A percentile compares a stretch with the other conserved stretches of the same genome.
phyloP scores from a whole-genome alignment of 495 filamentous ascomycete genomes.

The Staphylotrichum longicolle region DNA sequence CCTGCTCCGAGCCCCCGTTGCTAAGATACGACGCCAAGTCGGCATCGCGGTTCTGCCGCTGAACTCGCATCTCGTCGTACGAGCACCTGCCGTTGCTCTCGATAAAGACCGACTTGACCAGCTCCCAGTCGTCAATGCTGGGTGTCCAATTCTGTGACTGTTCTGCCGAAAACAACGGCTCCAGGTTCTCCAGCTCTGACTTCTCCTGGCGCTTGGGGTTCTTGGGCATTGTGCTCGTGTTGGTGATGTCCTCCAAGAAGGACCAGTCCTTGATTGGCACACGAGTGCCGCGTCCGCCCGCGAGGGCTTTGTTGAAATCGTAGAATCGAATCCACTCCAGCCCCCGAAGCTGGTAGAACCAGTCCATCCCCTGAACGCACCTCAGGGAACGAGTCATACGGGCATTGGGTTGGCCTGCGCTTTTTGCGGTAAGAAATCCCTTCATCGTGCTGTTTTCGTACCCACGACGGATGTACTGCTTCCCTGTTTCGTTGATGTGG shows the following conservation, averaged over 20 bases:
- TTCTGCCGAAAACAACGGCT: conserved; percentile 9
- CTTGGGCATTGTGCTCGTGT: conserved; percentile 21
- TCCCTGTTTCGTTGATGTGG: conserved; percentile 35
- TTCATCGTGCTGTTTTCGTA: conserved; percentile 26
- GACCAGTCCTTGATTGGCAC: conserved; percentile 33
- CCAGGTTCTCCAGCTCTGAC: conserved; percentile 31
- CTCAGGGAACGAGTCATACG: conserved; percentile 35
- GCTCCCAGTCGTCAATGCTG: conserved; percentile 18
- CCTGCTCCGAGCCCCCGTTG: neutral
- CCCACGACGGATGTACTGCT: conserved; percentile 25
- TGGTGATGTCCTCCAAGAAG: conserved; percentile 37
- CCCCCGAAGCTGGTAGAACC: conserved; percentile 39
- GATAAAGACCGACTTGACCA: conserved; percentile 31
- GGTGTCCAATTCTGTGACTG: conserved; percentile 25
- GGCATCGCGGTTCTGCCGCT: conserved; percentile 15
- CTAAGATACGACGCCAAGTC: conserved; percentile 19
- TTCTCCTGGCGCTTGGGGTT: conserved; percentile 9
- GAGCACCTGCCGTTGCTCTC: conserved; percentile 19
- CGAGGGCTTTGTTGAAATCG: conserved; percentile 25
- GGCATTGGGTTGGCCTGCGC: conserved; percentile 34
- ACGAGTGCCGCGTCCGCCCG: conserved; percentile 1
- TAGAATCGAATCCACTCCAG: conserved; percentile 38
- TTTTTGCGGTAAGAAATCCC: conserved; percentile 28
- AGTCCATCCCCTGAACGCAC: conserved; percentile 41
- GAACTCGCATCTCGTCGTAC: conserved; percentile 23